These are phyloP conservation scores for Fonsecaea monophora DNA, from an alignment of 2,329 filamentous ascomycete genomes.

Conservation along the genomic window DNA sequence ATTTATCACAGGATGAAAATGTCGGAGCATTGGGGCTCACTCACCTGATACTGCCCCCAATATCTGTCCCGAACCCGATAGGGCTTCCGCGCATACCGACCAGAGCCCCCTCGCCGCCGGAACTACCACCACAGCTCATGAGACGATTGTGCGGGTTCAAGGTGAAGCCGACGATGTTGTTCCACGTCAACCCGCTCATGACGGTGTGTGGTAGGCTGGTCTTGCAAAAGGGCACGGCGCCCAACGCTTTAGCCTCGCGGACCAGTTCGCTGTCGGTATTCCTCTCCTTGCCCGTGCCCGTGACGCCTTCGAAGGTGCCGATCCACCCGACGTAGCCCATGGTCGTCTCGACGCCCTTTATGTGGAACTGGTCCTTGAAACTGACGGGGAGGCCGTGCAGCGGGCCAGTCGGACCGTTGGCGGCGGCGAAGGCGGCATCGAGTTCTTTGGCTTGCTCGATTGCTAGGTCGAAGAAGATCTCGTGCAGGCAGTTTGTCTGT, in stretches of 20 bases:
- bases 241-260: constrained; percentile 57
- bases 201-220: constrained; percentile 64
- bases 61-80: constrained; percentile 65
- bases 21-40: too few relatives aligned
- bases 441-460: constrained; percentile 64
- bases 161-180: constrained; percentile 66
- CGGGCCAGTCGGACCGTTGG: constrained; percentile 55
- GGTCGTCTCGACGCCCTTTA: constrained; percentile 58
- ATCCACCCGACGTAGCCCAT: constrained; percentile 71
- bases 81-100: constrained; percentile 61
- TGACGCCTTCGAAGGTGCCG: constrained; percentile 59
- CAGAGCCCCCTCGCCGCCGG: constrained; percentile 65
- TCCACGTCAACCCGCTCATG: constrained; percentile 65
- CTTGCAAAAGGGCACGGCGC: constrained; percentile 62
- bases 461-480: constrained; percentile 56
- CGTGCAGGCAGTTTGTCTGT: constrained; percentile 41
- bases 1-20: too few relatives aligned
- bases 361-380: constrained; percentile 56
- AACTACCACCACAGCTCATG: constrained; percentile 63
- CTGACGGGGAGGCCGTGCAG: constrained; percentile 68
- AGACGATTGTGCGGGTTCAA: constrained; percentile 63
- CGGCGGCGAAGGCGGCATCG: constrained; percentile 52
- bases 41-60: constrained; percentile 55
- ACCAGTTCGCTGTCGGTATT: constrained; percentile 58
- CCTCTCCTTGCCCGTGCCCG: constrained; percentile 55